phyloP scores from a whole-genome alignment of 495 filamentous ascomycete genomes.

The Neurospora sp. region DNA sequence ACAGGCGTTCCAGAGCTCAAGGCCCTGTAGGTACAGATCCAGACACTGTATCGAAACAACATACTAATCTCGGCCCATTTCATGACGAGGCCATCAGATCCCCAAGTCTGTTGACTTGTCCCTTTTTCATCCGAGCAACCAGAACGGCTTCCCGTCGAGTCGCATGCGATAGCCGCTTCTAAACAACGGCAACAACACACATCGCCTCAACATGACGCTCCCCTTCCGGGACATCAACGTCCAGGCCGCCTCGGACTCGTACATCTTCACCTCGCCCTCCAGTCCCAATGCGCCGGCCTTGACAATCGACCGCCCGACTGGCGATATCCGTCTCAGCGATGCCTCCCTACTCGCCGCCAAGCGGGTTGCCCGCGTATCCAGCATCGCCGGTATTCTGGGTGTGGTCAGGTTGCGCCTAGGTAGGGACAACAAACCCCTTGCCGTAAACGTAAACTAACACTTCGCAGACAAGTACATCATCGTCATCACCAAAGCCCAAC shows the following conservation, averaged over 20 bases:
- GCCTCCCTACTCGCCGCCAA: slow-evolving; percentile 61
- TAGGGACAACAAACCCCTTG: slow-evolving; percentile 27
- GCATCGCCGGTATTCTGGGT: slow-evolving; percentile 88
- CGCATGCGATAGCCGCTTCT: background rate
- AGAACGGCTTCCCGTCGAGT: background rate
- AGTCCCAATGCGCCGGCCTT: slow-evolving; percentile 79
- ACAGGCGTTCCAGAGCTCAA: background rate
- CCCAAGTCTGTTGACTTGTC: background rate
- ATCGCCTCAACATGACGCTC: slow-evolving; percentile 39
- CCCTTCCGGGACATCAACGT: slow-evolving; percentile 96
- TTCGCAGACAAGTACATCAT: slow-evolving; percentile 87
- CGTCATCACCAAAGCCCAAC: slow-evolving; percentile 87
- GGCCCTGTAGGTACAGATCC: background rate
- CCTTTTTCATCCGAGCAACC: background rate
- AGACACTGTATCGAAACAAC: background rate
- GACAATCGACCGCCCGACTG: slow-evolving; percentile 84
- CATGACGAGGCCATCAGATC: background rate
- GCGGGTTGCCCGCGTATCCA: slow-evolving; percentile 62
- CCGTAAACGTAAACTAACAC: slow-evolving; percentile 6
- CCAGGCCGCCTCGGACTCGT: slow-evolving; percentile 79
- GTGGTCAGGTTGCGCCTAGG: slow-evolving; percentile 84
- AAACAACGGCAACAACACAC: background rate
- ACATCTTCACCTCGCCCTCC: slow-evolving; percentile 94
- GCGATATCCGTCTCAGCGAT: slow-evolving; percentile 78
- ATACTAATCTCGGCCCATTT: background rate